A percentile compares a stretch with the other conserved stretches of the same genome.
Evolutionary conservation across 305 asterid genomes (phyloP).

Genomic region (Striga hermonthica): DNA sequence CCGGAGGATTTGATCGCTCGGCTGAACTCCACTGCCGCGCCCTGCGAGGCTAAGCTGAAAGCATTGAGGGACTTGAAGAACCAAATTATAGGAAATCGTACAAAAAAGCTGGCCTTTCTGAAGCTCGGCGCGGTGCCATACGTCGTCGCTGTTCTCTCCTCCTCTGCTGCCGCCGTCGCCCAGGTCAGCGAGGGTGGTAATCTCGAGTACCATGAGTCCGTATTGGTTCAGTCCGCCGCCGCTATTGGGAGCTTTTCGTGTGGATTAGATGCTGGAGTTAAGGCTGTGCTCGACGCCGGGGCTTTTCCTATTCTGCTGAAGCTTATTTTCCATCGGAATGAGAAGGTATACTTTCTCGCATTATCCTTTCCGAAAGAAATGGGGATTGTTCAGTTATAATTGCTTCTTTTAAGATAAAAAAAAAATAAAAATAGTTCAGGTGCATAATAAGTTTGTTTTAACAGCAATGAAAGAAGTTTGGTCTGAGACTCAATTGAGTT

Average conservation of each 20-base stretch:
- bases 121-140: slow-evolving; percentile 86
- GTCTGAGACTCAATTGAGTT: background rate
- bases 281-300: slow-evolving; percentile 89
- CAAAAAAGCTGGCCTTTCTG: slow-evolving; percentile 68
- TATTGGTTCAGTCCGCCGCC: slow-evolving; percentile 78
- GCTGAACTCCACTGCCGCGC: slow-evolving; percentile 42
- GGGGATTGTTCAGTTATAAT: background rate
- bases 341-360: slow-evolving; percentile 48
- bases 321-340: slow-evolving; percentile 66
- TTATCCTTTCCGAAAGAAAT: slow-evolving; percentile 8
- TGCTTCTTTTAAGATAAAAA: background rate
- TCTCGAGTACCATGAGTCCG: slow-evolving; percentile 47
- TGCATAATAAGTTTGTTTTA: background rate
- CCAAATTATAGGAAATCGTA: slow-evolving; percentile 90
- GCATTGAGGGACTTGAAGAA: slow-evolving; percentile 82
- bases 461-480: background rate
- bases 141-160: slow-evolving; percentile 56
- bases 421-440: background rate
- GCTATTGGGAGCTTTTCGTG: slow-evolving; percentile 93
- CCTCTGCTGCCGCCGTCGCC: slow-evolving; percentile 36
- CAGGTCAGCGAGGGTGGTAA: slow-evolving; percentile 26
- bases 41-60: slow-evolving; percentile 55
- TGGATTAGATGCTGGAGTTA: slow-evolving; percentile 78
- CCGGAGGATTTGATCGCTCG: slow-evolving; percentile 65
- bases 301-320: slow-evolving; percentile 59